A percentile compares a stretch with the other conserved stretches of the same genome.
phyloP scores from a whole-genome alignment of 352 stramenopile species.

The Lagenidium giganteum region DNA sequence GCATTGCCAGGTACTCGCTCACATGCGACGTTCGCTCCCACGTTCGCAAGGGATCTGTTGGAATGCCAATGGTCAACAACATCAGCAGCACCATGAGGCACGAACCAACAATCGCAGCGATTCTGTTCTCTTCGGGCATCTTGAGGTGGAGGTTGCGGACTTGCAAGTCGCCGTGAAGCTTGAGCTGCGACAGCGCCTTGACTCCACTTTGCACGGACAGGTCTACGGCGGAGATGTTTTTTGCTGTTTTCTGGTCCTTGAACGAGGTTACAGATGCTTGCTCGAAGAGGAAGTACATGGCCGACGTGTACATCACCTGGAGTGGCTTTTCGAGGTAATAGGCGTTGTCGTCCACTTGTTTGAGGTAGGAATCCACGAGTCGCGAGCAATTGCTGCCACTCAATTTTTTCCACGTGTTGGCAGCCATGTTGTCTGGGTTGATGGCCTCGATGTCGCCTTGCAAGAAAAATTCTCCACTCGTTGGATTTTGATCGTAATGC shows the following conservation, averaged over 20 bases:
- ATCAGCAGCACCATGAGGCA: constrained; percentile 3
- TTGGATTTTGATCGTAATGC: constrained; percentile 13
- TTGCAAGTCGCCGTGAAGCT: constrained; percentile 18
- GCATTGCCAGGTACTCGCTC: constrained; percentile 5
- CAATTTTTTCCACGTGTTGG: constrained; percentile 11
- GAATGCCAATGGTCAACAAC: not conserved
- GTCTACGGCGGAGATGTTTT: not conserved
- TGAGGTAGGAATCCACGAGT: constrained; percentile 42
- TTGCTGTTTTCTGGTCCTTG: constrained; percentile 3
- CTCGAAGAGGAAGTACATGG: constrained; percentile 47
- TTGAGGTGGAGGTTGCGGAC: constrained; percentile 10
- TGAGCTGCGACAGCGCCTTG: constrained; percentile 5
- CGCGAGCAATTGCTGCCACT: constrained; percentile 25
- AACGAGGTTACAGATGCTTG: constrained; percentile 23
- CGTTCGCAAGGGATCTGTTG: too few relatives aligned
- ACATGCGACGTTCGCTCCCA: constrained; percentile 1
- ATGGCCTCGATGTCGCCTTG: constrained; percentile 4
- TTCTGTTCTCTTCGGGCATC: constrained; percentile 8
- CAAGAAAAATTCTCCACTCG: not conserved
- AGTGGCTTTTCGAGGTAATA: constrained; percentile 36
- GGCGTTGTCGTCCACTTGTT: constrained; percentile 33
- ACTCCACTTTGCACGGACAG: not conserved
- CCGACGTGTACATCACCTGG: constrained; percentile 41
- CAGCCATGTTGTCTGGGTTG: constrained; percentile 9
- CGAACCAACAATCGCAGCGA: too few relatives aligned